These are phyloP conservation scores for Chlamydomonas sp. DNA, from an alignment of 139 green algal species.

Conservation along the genomic window DNA sequence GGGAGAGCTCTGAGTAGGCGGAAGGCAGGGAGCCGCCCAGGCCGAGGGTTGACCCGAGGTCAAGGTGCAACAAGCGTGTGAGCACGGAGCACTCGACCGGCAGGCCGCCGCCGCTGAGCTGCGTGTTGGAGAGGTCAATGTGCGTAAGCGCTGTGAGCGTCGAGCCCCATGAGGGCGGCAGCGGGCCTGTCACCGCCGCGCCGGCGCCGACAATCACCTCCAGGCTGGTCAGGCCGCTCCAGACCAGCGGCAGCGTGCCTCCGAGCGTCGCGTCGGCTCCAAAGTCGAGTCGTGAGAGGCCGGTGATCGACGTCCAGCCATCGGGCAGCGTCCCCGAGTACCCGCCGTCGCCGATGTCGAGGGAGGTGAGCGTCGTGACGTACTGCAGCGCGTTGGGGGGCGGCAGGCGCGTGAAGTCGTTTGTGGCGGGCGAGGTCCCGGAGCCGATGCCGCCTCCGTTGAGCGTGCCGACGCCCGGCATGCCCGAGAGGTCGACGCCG, in stretches of 20 bases:
- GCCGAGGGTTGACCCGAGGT: not conserved
- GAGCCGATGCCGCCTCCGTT: too few relatives aligned
- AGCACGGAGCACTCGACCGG: not conserved
- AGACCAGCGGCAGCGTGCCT: conserved; percentile 9
- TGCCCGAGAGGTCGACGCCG: conserved; percentile 5
- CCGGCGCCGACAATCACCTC: too few relatives aligned
- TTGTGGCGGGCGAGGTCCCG: too few relatives aligned
- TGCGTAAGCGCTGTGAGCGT: too few relatives aligned
- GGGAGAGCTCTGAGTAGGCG: not conserved
- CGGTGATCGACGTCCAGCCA: conserved; percentile 2
- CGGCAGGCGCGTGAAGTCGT: too few relatives aligned
- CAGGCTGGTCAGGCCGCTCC: not conserved
- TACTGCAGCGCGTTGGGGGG: not conserved
- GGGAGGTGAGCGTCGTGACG: not conserved
- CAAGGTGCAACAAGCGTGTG: not conserved
- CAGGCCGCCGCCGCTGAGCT: conserved; percentile 1
- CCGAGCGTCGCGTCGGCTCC: not conserved
- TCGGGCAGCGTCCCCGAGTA: conserved; percentile 16
- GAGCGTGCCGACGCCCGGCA: not conserved
- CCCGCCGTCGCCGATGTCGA: not conserved
- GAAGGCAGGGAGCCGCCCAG: conserved; percentile 5
- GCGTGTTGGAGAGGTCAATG: too few relatives aligned
- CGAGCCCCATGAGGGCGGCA: too few relatives aligned
- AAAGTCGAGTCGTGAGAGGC: not conserved
- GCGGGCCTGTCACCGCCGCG: too few relatives aligned